A percentile compares a stretch with the other conserved stretches of the same genome.
Evolutionary conservation across 2,329 filamentous ascomycete species (phyloP).

Genomic region (Ophiostoma novo-ulmi): DNA sequence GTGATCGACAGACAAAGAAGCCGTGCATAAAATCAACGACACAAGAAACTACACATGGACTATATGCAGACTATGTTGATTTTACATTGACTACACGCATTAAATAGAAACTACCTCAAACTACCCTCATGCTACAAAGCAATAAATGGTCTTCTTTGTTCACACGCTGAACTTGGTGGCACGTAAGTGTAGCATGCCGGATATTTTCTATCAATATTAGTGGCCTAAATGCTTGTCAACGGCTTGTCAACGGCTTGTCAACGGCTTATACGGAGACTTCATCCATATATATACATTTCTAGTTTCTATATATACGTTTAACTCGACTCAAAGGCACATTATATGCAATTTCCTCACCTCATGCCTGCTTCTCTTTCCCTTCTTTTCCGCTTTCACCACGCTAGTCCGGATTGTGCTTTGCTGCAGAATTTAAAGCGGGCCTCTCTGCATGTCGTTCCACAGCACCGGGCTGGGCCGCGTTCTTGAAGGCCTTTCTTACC

Average conservation of each 20-base stretch:
- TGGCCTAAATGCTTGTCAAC: not conserved
- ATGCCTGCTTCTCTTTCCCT: not conserved
- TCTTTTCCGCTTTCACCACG: not conserved
- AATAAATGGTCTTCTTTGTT: not conserved
- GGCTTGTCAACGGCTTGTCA: not conserved
- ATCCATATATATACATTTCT: not conserved
- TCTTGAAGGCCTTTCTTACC: not conserved
- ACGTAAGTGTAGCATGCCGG: not conserved
- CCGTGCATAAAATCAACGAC: not conserved
- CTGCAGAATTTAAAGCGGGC: not conserved
- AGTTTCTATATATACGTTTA: not conserved
- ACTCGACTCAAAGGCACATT: not conserved
- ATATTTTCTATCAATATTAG: not conserved
- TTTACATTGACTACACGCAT: too few relatives aligned
- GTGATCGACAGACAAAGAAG: constrained; percentile 4
- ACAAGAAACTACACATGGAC: not conserved
- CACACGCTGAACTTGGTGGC: not conserved
- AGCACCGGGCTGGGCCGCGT: constrained; percentile 9
- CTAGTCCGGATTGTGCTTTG: not conserved
- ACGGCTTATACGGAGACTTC: not conserved
- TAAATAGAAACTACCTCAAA: too few relatives aligned
- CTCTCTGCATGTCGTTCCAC: not conserved
- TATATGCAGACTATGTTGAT: not conserved
- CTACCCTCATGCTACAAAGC: not conserved
- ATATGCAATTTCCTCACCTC: not conserved